phyloP scores from a whole-genome alignment of 345 rosid genomes.

The Eucalyptus pauciflora region DNA sequence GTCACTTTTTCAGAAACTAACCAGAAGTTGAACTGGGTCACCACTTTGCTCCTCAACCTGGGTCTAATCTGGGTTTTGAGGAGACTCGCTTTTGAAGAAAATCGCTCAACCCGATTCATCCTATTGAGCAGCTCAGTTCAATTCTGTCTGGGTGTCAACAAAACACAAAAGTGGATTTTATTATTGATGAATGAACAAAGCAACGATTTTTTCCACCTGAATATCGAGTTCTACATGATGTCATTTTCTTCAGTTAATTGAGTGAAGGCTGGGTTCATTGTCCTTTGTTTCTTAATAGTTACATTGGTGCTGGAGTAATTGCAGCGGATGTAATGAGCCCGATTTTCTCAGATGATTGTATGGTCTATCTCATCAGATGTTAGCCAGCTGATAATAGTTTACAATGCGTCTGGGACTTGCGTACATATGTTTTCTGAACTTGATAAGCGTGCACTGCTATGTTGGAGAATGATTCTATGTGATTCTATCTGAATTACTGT shows the following conservation, averaged over 20 bases:
- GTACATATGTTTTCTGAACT: background rate
- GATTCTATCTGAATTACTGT: background rate
- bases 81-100: background rate
- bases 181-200: background rate
- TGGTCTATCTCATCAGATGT: background rate
- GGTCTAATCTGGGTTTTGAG: background rate
- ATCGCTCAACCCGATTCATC: background rate
- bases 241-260: background rate
- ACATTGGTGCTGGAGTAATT: background rate
- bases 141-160: background rate
- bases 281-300: background rate
- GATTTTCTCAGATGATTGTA: background rate
- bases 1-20: background rate
- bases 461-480: background rate
- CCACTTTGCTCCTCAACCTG: background rate
- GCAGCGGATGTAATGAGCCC: background rate
- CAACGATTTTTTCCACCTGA: background rate
- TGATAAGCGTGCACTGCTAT: background rate
- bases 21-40: background rate
- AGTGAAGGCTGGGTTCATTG: background rate
- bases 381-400: background rate
- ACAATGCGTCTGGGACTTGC: background rate
- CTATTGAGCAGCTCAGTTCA: background rate
- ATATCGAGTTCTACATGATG: background rate
- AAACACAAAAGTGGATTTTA: background rate